Evolutionary conservation across 2,329 filamentous ascomycete genomes (phyloP), one percentile per base, ranked within the genome.

Genomic region (Pseudohalonectria lignicola): DNA sequence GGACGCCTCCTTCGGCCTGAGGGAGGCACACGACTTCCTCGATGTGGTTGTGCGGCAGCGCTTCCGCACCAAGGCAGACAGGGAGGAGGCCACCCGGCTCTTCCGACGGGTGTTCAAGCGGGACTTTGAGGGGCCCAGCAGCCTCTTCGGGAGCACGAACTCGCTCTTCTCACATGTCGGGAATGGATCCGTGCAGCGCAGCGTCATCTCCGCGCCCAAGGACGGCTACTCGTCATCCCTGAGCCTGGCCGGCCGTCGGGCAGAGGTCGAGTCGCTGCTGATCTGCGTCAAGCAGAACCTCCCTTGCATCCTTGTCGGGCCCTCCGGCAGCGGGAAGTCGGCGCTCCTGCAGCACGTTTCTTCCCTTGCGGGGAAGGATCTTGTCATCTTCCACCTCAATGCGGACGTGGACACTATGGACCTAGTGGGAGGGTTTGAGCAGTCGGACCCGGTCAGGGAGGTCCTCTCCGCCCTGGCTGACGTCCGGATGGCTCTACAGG

Each of bases 401-500:
- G 82, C 88, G 6, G 93, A 98, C 50, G 84, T 94, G 32, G 92
- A 98, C 56, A 88, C 90, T 1, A 94, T 94, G 79, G 92, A 98
- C 59, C 75, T 98, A 40, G 86, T 98, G 40, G 92, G 92, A 51
- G 92, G 92, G 0, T 98, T 94, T 53, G 92, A 98, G 56, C 92
- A 98, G 59, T 79, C 86, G 15, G 92, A 98, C 54, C 78, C 85
- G 17, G 69, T 82, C 37, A 74, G 90, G 39, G 76, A 83, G 43
- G 66, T 85, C 4, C 79, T 32, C 20, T 16, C 36, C 17, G 31
- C 29, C 17, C 17, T 38, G 21, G 30, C 30, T 13, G 21, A 38
- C 12, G 23, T 38, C 12, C 30, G 31, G n/a, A 20, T 15, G 10
- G 10, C 10, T 10, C 28, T 38, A 13, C 31, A 29, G 16, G 32